A percentile compares a stretch with the other conserved stretches of the same genome.
Conservation (phyloP, 208 protist genomes). For the Angomonas ambiguus region DNA sequence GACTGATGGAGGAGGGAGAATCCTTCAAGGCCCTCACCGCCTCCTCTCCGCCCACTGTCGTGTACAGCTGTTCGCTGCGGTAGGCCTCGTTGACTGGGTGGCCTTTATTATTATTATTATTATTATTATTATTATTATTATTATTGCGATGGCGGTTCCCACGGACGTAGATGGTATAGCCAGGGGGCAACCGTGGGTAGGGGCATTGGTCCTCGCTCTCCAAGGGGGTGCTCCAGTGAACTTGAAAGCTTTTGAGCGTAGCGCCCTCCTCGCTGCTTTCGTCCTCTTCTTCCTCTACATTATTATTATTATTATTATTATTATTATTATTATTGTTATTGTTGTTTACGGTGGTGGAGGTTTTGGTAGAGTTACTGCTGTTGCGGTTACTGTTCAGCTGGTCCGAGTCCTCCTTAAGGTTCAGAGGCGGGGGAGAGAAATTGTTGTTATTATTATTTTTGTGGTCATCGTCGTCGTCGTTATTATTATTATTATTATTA, state of each 20-base stretch:
- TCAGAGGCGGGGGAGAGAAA: no score
- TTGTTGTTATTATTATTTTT: no score
- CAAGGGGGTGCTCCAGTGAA: constrained; percentile 49
- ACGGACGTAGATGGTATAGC: constrained; percentile 11
- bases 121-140: constrained; percentile 5
- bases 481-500: no score
- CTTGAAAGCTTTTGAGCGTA: constrained; percentile 29
- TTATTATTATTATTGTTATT: background rate
- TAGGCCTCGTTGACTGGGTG: constrained; percentile 13
- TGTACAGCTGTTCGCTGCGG: constrained; percentile 42
- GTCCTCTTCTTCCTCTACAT: background rate
- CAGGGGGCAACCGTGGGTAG: constrained; percentile 40
- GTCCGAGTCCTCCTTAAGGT: no score
- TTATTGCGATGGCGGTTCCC: constrained; percentile 11
- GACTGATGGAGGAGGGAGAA: constrained; percentile 12
- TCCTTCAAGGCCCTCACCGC: constrained; percentile 20
- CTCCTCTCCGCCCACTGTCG: constrained; percentile 42
- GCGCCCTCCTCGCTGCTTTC: background rate
- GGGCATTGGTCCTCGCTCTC: constrained; percentile 21
- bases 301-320: background rate
- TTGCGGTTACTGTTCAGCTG: no score
- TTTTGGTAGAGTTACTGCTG: no score
- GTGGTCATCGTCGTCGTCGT: no score
- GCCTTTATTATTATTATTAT: background rate
- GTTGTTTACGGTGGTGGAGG: no score